Conservation (phyloP, 148 eudicot species). For the Beta vulgaris region DNA sequence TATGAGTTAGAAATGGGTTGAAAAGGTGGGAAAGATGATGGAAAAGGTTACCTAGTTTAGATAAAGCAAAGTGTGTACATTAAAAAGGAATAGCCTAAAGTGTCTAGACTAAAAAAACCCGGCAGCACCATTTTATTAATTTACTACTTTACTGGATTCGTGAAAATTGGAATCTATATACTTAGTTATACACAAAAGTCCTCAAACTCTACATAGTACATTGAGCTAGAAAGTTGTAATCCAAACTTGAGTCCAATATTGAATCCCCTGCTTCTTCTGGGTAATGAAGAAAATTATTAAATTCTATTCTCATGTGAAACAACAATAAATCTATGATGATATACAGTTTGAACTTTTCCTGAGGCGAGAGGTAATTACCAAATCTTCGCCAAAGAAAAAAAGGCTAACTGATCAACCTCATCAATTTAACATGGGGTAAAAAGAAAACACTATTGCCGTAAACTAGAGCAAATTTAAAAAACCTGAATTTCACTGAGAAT, state of each 20-base stretch:
- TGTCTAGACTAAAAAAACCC: too few species aligned
- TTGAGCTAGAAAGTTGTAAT: too few species aligned
- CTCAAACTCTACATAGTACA: too few species aligned
- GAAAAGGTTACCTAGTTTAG: too few species aligned
- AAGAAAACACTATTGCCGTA: background rate
- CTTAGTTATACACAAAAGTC: too few species aligned
- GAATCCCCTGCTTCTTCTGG: background rate
- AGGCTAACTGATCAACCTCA: background rate
- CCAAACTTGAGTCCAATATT: background rate
- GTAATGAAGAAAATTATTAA: background rate
- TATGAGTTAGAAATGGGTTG: too few species aligned
- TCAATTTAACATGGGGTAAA: background rate
- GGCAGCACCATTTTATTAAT: too few species aligned
- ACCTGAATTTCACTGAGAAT: slow-evolving; percentile 71
- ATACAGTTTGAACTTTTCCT: background rate
- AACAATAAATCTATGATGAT: background rate
- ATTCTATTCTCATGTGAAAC: background rate
- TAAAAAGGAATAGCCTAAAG: too few species aligned
- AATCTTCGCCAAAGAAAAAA: background rate
- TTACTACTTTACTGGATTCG: too few species aligned
- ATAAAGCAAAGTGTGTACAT: too few species aligned
- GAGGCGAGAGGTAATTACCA: background rate
- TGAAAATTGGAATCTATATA: too few species aligned
- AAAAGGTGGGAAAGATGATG: too few species aligned
- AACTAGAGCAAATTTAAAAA: slow-evolving; percentile 15